phyloP scores from a whole-genome alignment of 2,329 filamentous ascomycete species.

The Sclerotinia borealis region DNA sequence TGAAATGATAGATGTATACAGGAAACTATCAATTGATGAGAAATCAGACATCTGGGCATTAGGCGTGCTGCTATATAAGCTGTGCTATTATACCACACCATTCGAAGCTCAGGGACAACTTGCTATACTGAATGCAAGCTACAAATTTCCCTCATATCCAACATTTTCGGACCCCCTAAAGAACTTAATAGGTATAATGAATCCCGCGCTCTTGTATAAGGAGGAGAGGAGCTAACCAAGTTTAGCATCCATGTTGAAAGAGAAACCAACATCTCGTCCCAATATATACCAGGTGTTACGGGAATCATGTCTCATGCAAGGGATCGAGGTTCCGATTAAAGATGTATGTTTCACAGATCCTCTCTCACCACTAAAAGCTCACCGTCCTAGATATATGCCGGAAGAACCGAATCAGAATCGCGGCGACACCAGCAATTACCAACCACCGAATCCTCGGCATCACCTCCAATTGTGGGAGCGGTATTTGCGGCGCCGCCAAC shows the following conservation, averaged over 20 bases:
- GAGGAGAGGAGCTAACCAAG: slow-evolving; percentile 15
- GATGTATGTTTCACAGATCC: slow-evolving; percentile 57
- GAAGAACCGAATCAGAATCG: slow-evolving; percentile 57
- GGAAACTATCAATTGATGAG: slow-evolving; percentile 93
- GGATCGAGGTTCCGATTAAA: slow-evolving; percentile 77
- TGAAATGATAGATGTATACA: slow-evolving; percentile 98
- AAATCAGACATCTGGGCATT: slow-evolving; percentile 97
- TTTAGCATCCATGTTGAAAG: slow-evolving; percentile 80
- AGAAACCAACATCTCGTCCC: slow-evolving; percentile 68
- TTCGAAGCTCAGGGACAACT: slow-evolving; percentile 98
- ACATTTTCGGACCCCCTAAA: slow-evolving; percentile 86
- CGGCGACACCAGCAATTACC: slow-evolving; percentile 54
- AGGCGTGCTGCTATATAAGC: slow-evolving; percentile 90
- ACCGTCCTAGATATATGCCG: slow-evolving; percentile 60
- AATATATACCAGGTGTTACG: slow-evolving; percentile 92
- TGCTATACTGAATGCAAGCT: slow-evolving; percentile 93
- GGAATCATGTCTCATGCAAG: slow-evolving; percentile 84
- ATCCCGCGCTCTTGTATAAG: not conserved
- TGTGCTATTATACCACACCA: slow-evolving; percentile 98
- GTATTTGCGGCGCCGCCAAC: slow-evolving; percentile 72
- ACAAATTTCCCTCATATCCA: slow-evolving; percentile 84
- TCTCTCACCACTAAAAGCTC: slow-evolving; percentile 9
- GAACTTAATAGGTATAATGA: slow-evolving; percentile 70
- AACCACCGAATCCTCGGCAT: slow-evolving; percentile 43
- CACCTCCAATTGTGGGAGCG: slow-evolving; percentile 64